Conservation (phyloP, 768 basidiomycete species). For the Suillus clintonianus region DNA sequence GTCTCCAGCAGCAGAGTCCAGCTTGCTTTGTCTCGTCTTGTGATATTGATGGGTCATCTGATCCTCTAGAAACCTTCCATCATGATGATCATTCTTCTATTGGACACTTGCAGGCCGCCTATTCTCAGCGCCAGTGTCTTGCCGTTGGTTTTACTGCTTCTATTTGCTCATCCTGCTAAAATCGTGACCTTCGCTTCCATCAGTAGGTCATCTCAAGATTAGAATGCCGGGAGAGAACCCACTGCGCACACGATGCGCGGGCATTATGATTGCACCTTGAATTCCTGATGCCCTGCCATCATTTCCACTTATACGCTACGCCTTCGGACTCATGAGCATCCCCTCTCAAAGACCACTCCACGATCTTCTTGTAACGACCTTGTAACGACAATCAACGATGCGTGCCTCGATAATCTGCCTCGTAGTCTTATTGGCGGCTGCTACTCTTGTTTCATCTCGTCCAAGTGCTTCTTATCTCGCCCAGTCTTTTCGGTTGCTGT, state of each 20-base stretch:
- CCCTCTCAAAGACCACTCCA: not conserved
- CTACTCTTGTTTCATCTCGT: slow-evolving; percentile 4
- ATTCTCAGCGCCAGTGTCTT: not conserved
- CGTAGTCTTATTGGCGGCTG: slow-evolving; percentile 7
- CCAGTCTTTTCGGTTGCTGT: slow-evolving; percentile 3
- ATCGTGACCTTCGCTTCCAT: not conserved
- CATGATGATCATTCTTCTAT: too few species aligned
- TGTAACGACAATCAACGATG: slow-evolving; percentile 16
- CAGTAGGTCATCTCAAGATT: not conserved
- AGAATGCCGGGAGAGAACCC: not conserved
- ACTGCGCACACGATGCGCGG: not conserved
- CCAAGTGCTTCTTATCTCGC: slow-evolving; percentile 5
- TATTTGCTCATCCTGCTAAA: not conserved
- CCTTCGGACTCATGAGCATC: not conserved
- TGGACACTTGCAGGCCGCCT: not conserved
- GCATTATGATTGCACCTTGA: not conserved
- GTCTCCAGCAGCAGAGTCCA: too few species aligned
- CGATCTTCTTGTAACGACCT: not conserved
- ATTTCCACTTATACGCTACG: not conserved
- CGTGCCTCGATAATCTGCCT: slow-evolving; percentile 1
- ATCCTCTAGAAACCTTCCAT: too few species aligned
- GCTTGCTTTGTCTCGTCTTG: too few species aligned
- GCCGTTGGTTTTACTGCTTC: not conserved
- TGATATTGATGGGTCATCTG: too few species aligned
- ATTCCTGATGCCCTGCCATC: not conserved